Base-by-base conservation (phyloP, 176 grass and related monocot genomes). In the Oryza rufipogon region DNA sequence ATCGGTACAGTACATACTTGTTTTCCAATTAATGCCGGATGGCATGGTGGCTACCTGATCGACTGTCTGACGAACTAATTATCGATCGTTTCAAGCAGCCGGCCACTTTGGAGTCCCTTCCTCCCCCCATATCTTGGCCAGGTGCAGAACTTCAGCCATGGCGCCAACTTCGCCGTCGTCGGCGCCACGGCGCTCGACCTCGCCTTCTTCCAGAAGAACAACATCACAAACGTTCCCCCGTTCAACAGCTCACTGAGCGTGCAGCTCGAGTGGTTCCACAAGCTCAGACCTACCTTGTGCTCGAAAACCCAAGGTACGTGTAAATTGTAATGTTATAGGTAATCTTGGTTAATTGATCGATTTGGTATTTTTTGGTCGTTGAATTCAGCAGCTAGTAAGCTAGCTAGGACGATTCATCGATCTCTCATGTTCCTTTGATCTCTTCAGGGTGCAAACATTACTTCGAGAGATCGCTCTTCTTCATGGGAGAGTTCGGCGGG, bases 241-340 rank as follows among this genome's bases (percentile, higher is more conserved):
- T 88, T 60, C 26, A 89, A 89, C 56, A 79, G 23, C 76, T 78
- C 87, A 36, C 28, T 89, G n/a, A 73, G 71, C 41, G 87, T 89
- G 81, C 87, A 89, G 64, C 64, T 89, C 20, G 73, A 76, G 22
- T 89, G 87, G 87, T 89, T 89, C 75, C 23, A 51, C 39, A 26
- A 84, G 74, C 69, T 89, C 11, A 89, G 80, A 51, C 78, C 83
- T 39, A 51, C 52, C 7, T 32, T 90, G 56, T 90, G 88, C 64
- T 80, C 70, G 28, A 81, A 81, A 54, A 20, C 73, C 3, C 19
- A 73, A 66, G 70, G 86, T 78, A 71, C 38, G 1, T 13, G 6
- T 58, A n/a, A 7, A 19, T 1, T 60, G 20, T 60, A n/a, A 8
- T 56, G 52, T 20, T 5, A 6, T 22, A 20, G 13, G 16, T 9